A percentile compares a stretch with the other conserved stretches of the same genome.
phyloP scores from a whole-genome alignment of 148 eudicot species.

The Rheum nobile region DNA sequence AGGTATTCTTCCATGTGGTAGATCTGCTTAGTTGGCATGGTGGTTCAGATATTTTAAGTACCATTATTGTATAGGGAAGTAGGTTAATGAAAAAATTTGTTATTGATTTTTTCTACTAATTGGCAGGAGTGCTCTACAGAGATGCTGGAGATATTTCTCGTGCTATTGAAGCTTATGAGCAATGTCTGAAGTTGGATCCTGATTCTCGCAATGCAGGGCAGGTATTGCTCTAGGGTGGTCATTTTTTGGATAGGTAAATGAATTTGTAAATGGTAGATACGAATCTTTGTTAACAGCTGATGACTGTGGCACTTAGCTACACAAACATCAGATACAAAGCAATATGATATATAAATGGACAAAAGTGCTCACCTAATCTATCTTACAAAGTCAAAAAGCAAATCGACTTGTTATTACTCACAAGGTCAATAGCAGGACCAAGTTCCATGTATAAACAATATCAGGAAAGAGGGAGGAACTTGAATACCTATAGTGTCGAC shows the following conservation, averaged over 20 bases:
- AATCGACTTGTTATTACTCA: not conserved
- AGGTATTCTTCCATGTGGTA: conserved; percentile 29
- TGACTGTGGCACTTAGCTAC: not conserved
- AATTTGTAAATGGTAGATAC: not conserved
- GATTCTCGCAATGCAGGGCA: conserved; percentile 99
- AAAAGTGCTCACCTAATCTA: not conserved
- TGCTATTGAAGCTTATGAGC: conserved; percentile 96
- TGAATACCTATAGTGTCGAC: not conserved
- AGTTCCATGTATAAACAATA: not conserved
- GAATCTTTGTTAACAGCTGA: conserved; percentile 1
- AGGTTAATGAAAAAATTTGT: not conserved
- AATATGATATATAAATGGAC: not conserved
- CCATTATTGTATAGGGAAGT: not conserved
- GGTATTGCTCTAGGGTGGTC: conserved; percentile 28
- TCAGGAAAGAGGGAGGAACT: not conserved
- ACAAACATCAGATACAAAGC: not conserved
- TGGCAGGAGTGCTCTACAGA: conserved; percentile 86
- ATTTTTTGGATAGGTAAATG: conserved; percentile 2
- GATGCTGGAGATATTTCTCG: conserved; percentile 90
- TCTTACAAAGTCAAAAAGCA: not conserved
- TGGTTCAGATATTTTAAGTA: not conserved
- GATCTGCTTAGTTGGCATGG: not conserved
- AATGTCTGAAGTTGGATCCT: conserved; percentile 98
- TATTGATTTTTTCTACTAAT: not conserved
- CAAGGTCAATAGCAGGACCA: not conserved